phyloP scores from a whole-genome alignment of 2,329 filamentous ascomycete genomes.

The Penicillium sp. region DNA sequence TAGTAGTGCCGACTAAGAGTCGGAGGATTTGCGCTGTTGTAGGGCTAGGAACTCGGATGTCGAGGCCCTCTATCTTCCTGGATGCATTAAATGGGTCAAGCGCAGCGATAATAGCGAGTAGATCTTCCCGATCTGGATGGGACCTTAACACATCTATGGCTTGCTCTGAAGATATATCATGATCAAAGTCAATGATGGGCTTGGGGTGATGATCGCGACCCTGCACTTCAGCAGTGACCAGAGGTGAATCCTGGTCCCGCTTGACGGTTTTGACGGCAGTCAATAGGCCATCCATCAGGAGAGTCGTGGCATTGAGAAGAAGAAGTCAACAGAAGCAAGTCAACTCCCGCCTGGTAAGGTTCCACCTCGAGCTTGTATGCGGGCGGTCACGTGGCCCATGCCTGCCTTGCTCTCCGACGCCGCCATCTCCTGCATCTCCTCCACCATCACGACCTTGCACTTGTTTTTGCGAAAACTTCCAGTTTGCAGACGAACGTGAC shows the following conservation, averaged over 20 bases:
- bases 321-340: no score
- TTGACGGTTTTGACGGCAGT: slow-evolving; percentile 45
- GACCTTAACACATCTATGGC: slow-evolving; percentile 45
- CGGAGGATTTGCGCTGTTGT: slow-evolving; percentile 75
- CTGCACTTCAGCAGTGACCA: slow-evolving; percentile 20
- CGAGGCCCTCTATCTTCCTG: slow-evolving; percentile 46
- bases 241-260: slow-evolving; percentile 21
- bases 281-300: slow-evolving; percentile 44
- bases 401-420: slow-evolving; percentile 16
- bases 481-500: not conserved
- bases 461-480: not conserved
- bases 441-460: slow-evolving; percentile 6
- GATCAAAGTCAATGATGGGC: slow-evolving; percentile 18
- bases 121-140: slow-evolving; percentile 40
- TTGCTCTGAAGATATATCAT: slow-evolving; percentile 33
- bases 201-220: slow-evolving; percentile 13
- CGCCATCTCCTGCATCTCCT: slow-evolving; percentile 18
- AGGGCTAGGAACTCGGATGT: slow-evolving; percentile 67
- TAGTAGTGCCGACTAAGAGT: slow-evolving; percentile 71
- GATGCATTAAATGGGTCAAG: slow-evolving; percentile 41
- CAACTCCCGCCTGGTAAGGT: slow-evolving; percentile 21
- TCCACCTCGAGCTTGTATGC: slow-evolving; percentile 28
- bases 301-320: slow-evolving; percentile 19
- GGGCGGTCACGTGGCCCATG: slow-evolving; percentile 32
- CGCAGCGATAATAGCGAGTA: slow-evolving; percentile 36